Evolutionary conservation across 495 filamentous ascomycete genomes (phyloP), one percentile per base, ranked within the genome.

Genomic region (Haplographium delicatum): DNA sequence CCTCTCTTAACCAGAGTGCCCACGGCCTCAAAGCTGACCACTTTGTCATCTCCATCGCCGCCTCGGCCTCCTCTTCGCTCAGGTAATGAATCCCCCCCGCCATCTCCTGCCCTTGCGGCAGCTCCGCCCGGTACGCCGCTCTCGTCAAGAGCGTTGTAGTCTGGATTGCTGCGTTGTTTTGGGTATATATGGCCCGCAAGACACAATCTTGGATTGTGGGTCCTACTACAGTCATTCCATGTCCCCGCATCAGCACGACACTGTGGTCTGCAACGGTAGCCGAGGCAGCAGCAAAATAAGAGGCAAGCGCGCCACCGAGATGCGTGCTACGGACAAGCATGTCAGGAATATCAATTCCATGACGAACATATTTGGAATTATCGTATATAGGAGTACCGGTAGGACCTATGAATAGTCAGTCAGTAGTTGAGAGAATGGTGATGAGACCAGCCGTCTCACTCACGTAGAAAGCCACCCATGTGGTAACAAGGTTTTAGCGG

Each of bases 191-290:
- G 7, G 71, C 65, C 18, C 62, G 60, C 44, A 58, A 63, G 2
- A 77, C 69, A 5, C 56, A 67, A 34, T 59, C 39, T 48, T 72
- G 61, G 27, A 79, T 65, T 26, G 19, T 62, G 0, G 53, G 43
- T 0, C 60, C 72, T 5, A 67, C 50, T 1, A 61, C 60, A 0
- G 68, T 71, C 48, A 76, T 72, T 5, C 73, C 75, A 42, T 78
- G 75, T 6, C 66, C 65, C 3, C 63, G 61, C 72, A 75, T 75
- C 11, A 78, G 55, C 7, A 72, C 65, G 6, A 76, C 66, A 0
- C 54, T 28, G 53, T 70, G 61, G 13, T 49, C 48, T 0, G 57
- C 47, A 16, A 45, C 8, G 6, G 38, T 22, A 57, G 55, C 23
- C 35, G 28, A 15, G 47, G 31, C 16, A 1, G 54, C 39, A 7